A percentile compares a stretch with the other conserved stretches of the same genome.
phyloP scores from a whole-genome alignment of 2,329 filamentous ascomycete genomes.

The Sclerotinia nivalis region DNA sequence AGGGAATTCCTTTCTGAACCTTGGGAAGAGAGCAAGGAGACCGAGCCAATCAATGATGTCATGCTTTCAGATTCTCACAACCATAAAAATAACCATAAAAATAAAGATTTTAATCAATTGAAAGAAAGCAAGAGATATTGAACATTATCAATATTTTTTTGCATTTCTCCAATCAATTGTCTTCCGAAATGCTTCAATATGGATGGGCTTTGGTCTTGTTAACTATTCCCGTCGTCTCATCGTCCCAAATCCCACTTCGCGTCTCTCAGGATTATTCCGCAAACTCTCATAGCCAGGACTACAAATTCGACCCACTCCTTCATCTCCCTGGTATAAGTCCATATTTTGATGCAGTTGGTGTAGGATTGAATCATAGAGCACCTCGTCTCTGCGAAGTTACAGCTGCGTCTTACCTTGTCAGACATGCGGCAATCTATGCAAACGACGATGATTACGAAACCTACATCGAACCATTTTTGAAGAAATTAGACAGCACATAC shows the following conservation, averaged over 20 bases:
- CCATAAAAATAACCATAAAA: neutral
- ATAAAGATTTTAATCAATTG: neutral
- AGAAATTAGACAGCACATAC: conserved; percentile 56
- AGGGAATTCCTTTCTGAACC: neutral
- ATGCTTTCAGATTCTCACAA: neutral
- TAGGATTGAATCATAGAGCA: conserved; percentile 41
- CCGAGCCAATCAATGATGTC: conserved; percentile 17
- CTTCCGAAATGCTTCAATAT: conserved; percentile 7
- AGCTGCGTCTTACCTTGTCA: conserved; percentile 50
- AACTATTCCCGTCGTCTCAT: neutral
- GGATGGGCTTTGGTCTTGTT: neutral
- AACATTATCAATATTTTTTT: neutral
- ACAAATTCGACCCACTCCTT: conserved; percentile 54
- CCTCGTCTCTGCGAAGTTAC: conserved; percentile 48
- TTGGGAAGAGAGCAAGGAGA: neutral
- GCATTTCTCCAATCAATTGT: neutral
- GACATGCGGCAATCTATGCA: conserved; percentile 53
- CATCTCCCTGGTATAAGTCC: conserved; percentile 58
- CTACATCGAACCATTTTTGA: conserved; percentile 52
- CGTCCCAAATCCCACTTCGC: conserved; percentile 23
- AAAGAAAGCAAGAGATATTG: neutral
- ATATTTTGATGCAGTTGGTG: conserved; percentile 53
- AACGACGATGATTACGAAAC: conserved; percentile 55
- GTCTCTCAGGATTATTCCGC: conserved; percentile 21
- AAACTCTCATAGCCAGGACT: conserved; percentile 39